These are phyloP conservation scores for Hericium alpestre DNA, from an alignment of 768 basidiomycete genomes.

Conservation along the genomic window DNA sequence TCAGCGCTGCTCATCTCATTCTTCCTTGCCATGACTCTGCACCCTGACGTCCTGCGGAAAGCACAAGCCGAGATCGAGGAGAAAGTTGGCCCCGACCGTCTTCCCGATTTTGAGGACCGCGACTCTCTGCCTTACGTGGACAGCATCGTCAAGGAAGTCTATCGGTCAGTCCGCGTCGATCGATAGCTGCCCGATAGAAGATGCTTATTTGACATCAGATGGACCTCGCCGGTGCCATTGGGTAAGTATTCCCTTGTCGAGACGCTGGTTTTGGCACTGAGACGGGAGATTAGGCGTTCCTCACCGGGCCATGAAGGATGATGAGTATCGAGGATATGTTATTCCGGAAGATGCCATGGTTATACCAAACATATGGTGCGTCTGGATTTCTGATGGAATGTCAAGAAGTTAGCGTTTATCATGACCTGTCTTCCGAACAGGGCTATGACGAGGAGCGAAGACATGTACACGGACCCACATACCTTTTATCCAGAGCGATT, in stretches of 20 bases:
- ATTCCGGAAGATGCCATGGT: constrained; percentile 11
- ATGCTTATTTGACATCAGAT: constrained; percentile 3
- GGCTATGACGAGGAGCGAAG: constrained; percentile 14
- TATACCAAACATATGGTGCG: constrained; percentile 14
- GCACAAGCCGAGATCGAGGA: constrained; percentile 20
- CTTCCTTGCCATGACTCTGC: constrained; percentile 12
- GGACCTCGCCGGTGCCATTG: constrained; percentile 12
- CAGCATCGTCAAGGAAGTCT: constrained; percentile 13
- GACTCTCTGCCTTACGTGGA: constrained; percentile 17
- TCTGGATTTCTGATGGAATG: background rate
- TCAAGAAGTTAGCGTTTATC: background rate
- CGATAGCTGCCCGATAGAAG: too few relatives aligned
- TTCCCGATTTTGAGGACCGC: constrained; percentile 18
- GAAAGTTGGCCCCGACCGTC: constrained; percentile 15
- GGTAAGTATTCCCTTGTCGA: constrained; percentile 4
- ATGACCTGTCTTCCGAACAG: background rate
- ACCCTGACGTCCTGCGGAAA: constrained; percentile 15
- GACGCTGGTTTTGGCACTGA: background rate
- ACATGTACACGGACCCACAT: constrained; percentile 5
- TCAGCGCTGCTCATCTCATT: constrained; percentile 9
- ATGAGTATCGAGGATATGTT: constrained; percentile 12
- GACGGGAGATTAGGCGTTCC: constrained; percentile 4
- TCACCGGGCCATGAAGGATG: constrained; percentile 13
- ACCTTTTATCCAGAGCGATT: constrained; percentile 12
- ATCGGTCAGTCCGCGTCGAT: constrained; percentile 7